A percentile compares a stretch with the other conserved stretches of the same genome.
Evolutionary conservation across 2,329 filamentous ascomycete genomes (phyloP).

Genomic region (Scedosporium apiospermum): DNA sequence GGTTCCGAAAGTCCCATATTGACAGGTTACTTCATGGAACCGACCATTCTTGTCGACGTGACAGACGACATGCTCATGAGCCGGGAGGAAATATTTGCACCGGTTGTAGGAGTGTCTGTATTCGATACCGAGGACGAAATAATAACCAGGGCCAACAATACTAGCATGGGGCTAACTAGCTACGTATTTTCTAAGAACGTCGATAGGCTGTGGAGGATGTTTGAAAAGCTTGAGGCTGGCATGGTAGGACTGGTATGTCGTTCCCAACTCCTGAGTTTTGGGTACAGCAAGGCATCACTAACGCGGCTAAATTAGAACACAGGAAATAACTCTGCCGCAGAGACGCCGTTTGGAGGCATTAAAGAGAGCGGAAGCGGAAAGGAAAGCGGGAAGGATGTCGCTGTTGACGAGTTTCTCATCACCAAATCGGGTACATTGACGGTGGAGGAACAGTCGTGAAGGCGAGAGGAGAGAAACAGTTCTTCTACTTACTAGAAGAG

Average conservation of each 20-base stretch:
- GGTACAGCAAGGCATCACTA: slow-evolving; percentile 22
- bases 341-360: slow-evolving; percentile 37
- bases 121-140: slow-evolving; percentile 40
- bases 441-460: background rate
- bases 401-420: slow-evolving; percentile 11
- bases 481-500: too few species aligned
- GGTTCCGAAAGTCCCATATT: slow-evolving; percentile 10
- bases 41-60: slow-evolving; percentile 26
- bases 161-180: slow-evolving; percentile 29
- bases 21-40: slow-evolving; percentile 21
- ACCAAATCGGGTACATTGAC: slow-evolving; percentile 7
- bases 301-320: too few species aligned
- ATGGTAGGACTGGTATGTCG: slow-evolving; percentile 10
- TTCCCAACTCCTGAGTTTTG: too few species aligned
- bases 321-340: slow-evolving; percentile 20
- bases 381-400: slow-evolving; percentile 35
- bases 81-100: slow-evolving; percentile 41
- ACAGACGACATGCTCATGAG: slow-evolving; percentile 27
- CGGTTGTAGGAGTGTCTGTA: slow-evolving; percentile 35
- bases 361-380: slow-evolving; percentile 38
- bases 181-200: slow-evolving; percentile 8
- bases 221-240: slow-evolving; percentile 8
- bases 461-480: too few species aligned
- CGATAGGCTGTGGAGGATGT: slow-evolving; percentile 5
- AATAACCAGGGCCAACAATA: slow-evolving; percentile 35